Evolutionary conservation across 2,329 filamentous ascomycete genomes (phyloP), one percentile per base, ranked within the genome.

Genomic region (Emmonsiellopsis sp.): DNA sequence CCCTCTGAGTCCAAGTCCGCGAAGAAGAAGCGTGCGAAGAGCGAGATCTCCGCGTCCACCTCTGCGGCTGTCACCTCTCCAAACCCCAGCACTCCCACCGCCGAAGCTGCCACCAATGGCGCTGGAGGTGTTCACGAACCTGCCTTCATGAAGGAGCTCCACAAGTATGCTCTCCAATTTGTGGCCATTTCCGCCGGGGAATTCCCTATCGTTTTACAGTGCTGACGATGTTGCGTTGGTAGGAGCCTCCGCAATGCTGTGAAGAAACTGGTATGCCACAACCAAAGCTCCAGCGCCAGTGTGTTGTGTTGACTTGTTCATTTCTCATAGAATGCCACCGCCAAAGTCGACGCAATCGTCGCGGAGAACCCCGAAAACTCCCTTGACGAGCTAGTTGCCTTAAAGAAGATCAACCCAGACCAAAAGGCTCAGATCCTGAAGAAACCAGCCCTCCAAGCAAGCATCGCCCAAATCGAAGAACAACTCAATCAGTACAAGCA

Each of bases 211-310:
- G 45, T 52, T 21, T 45, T 53, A 43, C 45, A 59, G 62, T 56
- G 61, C 55, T 17, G 32, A 42, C 32, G 46, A 45, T 44, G 8
- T 1, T 14, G 36, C 14, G n/a, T 39, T 42, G 39, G 44, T 56
- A 95, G 90, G 79, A 89, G 83, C 71, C 87, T 96, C 63, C 90
- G 92, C 66, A 95, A 93, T 71, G 76, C 93, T 65, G 87, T 84
- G 77, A 97, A 96, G 81, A 96, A 96, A 75, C 84, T 97, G 64
- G 88, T 95, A 74, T 75, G 87, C 46, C 54, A 13, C 31, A 42
- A 17, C 36, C 14, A 10, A 14, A 32, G 11, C 10, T 3, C n/a
- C 40, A 31, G 17, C 6, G 14, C n/a, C 9, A 9, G 9, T 49
- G 34, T 32, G 21, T 49, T 10, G 11, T n/a, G 34, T 32, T 39